Evolutionary conservation across 2,329 filamentous ascomycete genomes (phyloP).

Genomic region (Diaporthe sp.): DNA sequence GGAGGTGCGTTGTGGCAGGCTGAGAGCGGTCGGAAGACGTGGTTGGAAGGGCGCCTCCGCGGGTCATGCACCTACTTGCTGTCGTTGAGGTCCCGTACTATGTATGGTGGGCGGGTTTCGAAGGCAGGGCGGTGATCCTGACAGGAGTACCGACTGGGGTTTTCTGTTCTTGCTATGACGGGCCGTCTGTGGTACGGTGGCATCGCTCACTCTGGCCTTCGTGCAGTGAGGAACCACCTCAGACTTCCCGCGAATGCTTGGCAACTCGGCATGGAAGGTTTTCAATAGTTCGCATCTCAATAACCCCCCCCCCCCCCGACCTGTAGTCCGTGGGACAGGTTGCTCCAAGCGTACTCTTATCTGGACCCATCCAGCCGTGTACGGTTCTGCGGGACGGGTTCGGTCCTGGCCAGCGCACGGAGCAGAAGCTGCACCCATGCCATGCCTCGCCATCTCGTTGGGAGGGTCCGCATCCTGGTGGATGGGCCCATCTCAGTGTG

Average conservation of each 20-base stretch:
- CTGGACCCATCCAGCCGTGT: background rate
- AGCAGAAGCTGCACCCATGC: constrained; percentile 33
- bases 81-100: background rate
- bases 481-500: constrained; percentile 36
- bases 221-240: background rate
- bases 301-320: background rate
- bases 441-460: constrained; percentile 29
- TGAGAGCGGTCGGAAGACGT: background rate
- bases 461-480: constrained; percentile 30
- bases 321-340: background rate
- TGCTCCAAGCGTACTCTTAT: background rate
- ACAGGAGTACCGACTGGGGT: background rate
- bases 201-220: background rate
- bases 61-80: constrained; percentile 7
- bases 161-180: background rate
- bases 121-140: constrained; percentile 11
- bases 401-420: constrained; percentile 36
- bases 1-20: constrained; percentile 6
- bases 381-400: background rate
- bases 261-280: background rate
- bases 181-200: constrained; percentile 24
- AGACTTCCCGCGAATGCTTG: background rate
- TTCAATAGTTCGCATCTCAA: background rate
- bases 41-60: constrained; percentile 18
- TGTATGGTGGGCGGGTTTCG: constrained; percentile 10